Percentiles rank a stretch among this genome's conserved stretches.
Conservation (phyloP, 2,329 filamentous ascomycete genomes). For the Hymenoscyphus scutula region DNA sequence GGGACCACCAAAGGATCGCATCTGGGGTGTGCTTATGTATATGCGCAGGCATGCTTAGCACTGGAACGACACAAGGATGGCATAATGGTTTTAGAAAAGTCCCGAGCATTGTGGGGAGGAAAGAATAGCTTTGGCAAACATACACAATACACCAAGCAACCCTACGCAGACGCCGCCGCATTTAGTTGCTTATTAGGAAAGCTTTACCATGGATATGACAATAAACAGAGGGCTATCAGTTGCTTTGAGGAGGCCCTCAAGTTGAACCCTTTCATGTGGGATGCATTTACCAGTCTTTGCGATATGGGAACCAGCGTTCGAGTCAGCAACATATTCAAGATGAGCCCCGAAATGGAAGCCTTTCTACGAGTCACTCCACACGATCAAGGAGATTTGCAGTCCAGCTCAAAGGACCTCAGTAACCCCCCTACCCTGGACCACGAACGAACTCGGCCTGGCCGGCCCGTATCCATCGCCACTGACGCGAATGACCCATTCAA, state of each 20-base stretch:
- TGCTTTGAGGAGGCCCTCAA: slow-evolving; percentile 88
- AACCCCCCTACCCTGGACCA: slow-evolving; percentile 22
- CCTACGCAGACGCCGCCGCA: slow-evolving; percentile 78
- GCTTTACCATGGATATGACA: slow-evolving; percentile 77
- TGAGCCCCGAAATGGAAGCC: slow-evolving; percentile 61
- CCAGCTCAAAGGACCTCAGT: slow-evolving; percentile 17
- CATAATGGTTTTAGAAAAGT: slow-evolving; percentile 78
- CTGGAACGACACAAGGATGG: slow-evolving; percentile 80
- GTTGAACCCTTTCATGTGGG: slow-evolving; percentile 95
- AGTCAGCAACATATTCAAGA: slow-evolving; percentile 81
- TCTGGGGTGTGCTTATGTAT: slow-evolving; percentile 85
- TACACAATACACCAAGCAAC: slow-evolving; percentile 69
- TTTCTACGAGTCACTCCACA: slow-evolving; percentile 40
- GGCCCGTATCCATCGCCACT: slow-evolving; percentile 27
- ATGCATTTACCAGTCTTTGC: slow-evolving; percentile 86
- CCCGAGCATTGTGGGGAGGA: slow-evolving; percentile 70
- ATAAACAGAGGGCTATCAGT: slow-evolving; percentile 77
- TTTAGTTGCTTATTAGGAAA: slow-evolving; percentile 84
- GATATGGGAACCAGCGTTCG: slow-evolving; percentile 81
- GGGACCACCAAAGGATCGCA: slow-evolving; percentile 70
- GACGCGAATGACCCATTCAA: slow-evolving; percentile 38
- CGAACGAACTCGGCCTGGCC: slow-evolving; percentile 29
- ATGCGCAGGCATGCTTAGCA: slow-evolving; percentile 82
- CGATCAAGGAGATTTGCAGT: slow-evolving; percentile 28
- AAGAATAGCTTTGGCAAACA: slow-evolving; percentile 81